Conservation (phyloP, 768 basidiomycete genomes). For the Mycena chlorophos region DNA sequence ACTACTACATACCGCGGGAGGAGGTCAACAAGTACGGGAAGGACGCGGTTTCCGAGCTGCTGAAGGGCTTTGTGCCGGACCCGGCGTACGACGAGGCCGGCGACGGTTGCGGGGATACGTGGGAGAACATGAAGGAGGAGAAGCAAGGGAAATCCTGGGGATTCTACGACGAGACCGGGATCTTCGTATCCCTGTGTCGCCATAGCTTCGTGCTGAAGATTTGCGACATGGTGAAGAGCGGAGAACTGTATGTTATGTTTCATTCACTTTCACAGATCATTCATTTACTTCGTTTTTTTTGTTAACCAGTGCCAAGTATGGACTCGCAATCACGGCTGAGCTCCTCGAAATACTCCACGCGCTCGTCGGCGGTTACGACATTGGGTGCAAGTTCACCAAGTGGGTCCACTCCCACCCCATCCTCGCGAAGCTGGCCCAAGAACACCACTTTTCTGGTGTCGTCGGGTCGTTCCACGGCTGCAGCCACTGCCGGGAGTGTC, state of each 20-base stretch:
- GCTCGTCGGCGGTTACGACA: conserved; percentile 10
- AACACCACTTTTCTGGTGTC: neutral
- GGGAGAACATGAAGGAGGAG: neutral
- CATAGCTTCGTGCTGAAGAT: conserved; percentile 34
- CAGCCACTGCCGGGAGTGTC: neutral
- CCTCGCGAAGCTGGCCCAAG: neutral
- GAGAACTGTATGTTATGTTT: conserved; percentile 34
- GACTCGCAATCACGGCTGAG: conserved; percentile 5
- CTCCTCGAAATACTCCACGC: neutral
- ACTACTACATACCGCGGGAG: conserved; percentile 1
- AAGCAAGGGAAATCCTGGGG: neutral
- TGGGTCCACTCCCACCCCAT: neutral
- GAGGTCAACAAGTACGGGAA: neutral
- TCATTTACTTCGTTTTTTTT: neutral
- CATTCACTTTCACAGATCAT: neutral
- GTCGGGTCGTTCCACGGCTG: conserved; percentile 1
- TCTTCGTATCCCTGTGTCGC: conserved; percentile 37
- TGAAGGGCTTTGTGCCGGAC: neutral
- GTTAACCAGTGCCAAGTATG: conserved; percentile 15
- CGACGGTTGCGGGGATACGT: conserved; percentile 31
- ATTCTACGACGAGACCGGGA: conserved; percentile 35
- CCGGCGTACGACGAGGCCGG: conserved; percentile 31
- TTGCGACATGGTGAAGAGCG: conserved; percentile 34
- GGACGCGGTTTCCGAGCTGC: conserved; percentile 5
- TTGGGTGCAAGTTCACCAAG: conserved; percentile 16